Conservation (phyloP, 805 yeast species). For the Metschnikowia santaceciliae region DNA sequence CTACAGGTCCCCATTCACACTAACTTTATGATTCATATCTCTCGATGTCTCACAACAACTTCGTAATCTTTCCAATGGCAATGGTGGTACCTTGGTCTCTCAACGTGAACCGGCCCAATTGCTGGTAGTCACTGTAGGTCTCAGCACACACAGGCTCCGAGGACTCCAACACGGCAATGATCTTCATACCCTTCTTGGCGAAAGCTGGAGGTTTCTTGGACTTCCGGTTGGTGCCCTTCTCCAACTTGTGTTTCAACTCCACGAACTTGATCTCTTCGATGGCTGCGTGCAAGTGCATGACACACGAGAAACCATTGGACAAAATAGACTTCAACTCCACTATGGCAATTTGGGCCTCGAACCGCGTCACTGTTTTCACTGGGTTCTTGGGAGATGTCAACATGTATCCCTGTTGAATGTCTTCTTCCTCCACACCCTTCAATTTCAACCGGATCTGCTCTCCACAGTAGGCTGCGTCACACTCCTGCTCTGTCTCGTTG, state of each 20-base stretch:
- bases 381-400: conserved; percentile 84
- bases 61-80: conserved; percentile 97
- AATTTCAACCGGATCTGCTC: conserved; percentile 93
- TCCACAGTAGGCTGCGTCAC: conserved; percentile 86
- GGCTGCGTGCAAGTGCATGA: conserved; percentile 98
- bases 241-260: conserved; percentile 84
- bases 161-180: conserved; percentile 86
- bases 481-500: conserved; percentile 95
- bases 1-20: background rate
- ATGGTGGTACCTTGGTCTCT: conserved; percentile 98
- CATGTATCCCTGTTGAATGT: conserved; percentile 86
- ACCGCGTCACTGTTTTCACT: conserved; percentile 82
- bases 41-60: conserved; percentile 45
- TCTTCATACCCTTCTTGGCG: conserved; percentile 98
- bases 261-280: conserved; percentile 89
- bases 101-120: conserved; percentile 94
- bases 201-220: conserved; percentile 97
- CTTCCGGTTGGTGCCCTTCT: conserved; percentile 94
- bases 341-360: conserved; percentile 95
- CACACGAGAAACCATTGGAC: conserved; percentile 95
- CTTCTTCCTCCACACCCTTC: conserved; percentile 97
- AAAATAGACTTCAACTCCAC: conserved; percentile 93
- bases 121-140: conserved; percentile 87
- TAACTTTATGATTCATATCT: background rate
- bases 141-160: conserved; percentile 90